Conservation (phyloP, 805 yeast species). For the Wickerhamomyces xylosicus region DNA sequence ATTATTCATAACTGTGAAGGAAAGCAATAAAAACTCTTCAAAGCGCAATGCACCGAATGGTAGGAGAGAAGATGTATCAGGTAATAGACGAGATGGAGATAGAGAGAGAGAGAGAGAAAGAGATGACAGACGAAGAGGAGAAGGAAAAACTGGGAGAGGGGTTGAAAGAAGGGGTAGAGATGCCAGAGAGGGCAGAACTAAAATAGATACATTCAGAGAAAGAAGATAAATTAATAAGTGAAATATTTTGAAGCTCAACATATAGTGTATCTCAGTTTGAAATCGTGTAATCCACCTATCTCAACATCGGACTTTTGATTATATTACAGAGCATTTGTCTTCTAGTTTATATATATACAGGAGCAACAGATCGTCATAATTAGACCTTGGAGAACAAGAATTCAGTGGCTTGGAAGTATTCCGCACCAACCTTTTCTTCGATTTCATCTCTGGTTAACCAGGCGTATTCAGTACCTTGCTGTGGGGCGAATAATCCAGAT, state of each 20-base stretch:
- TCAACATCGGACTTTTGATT: too few species aligned
- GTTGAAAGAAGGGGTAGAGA: constrained; percentile 1
- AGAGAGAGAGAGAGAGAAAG: constrained; percentile 3
- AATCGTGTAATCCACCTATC: too few species aligned
- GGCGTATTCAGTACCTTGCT: constrained; percentile 38
- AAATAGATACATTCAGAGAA: too few species aligned
- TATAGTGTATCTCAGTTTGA: too few species aligned
- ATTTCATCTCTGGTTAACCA: constrained; percentile 87
- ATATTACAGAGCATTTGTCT: too few species aligned
- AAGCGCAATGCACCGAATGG: constrained; percentile 1
- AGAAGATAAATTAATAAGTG: too few species aligned
- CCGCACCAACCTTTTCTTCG: constrained; percentile 34
- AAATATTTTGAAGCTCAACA: too few species aligned
- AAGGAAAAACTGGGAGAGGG: constrained; percentile 1
- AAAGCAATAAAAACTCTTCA: constrained; percentile 1
- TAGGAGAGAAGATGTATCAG: not conserved
- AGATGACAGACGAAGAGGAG: constrained; percentile 1
- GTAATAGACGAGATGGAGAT: constrained; percentile 1
- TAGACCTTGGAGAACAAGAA: constrained; percentile 25
- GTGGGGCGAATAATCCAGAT: constrained; percentile 60
- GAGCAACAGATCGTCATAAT: not conserved
- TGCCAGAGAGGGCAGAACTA: not conserved
- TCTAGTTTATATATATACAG: not conserved
- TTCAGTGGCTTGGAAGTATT: constrained; percentile 46
- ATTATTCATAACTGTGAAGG: constrained; percentile 3